Base-by-base conservation (phyloP, 345 rosid species). In the Populus euphratica region DNA sequence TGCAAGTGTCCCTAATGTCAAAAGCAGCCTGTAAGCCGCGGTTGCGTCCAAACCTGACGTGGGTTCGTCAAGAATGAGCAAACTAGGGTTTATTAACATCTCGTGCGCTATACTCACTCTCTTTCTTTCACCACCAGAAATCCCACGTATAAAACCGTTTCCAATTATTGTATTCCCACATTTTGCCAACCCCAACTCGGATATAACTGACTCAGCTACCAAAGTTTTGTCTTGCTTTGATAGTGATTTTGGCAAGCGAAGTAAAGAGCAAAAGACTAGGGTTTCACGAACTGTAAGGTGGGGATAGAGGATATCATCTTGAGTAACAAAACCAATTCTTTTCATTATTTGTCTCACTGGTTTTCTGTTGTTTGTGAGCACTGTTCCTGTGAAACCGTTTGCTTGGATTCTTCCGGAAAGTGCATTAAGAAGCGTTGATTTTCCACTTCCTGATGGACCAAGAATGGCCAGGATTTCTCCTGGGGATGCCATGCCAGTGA, bases 361-460 rank as follows among this genome's bases (percentile, higher is more conserved):
- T 73, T 87, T 90, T 4, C 54, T 84, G 82, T 87, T 84, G 88
- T 92, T 93, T 0, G 85, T 86, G 13, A 93, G 90, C 33, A 95
- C 86, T 8, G 93, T 87, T 50, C 99, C 98, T 3, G 93, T 78
- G 80, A 90, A 84, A 1, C 82, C 81, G 33, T 81, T 68, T 2
- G 90, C 89, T 27, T 85, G 90, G 68, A 89, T 90, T 72, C 99
- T 87, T 41, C 99, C 98, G 0, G 94, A 88, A 0, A 95, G 77
- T 2, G 92, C 94, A 84, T 91, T 91, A 1, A 95, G 87, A 36
- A 95, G 83, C 38, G 99, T 90, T 2, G 99, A 95, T 79, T 95
- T 95, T 0, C 99, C 99, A 41, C 99, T 88, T n/a, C 99, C 99
- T 0, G 98, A 95, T 0, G 99, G 99, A 2, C 99, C 99, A 5